Conservation (phyloP, 805 yeast genomes). For the Spathaspora passalidarum region DNA sequence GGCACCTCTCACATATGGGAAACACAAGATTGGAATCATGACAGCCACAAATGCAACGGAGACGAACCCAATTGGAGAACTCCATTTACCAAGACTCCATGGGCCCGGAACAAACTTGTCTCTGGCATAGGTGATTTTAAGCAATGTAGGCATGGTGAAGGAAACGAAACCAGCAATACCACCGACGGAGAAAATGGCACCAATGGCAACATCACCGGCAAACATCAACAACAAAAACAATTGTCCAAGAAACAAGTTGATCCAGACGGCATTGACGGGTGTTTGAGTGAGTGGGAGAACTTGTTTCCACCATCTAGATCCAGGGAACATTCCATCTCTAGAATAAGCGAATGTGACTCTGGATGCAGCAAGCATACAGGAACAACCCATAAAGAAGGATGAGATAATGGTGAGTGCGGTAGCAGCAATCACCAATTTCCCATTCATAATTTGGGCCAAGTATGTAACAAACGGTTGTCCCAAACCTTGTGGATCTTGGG, state of each 20-base stretch:
- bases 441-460: slow-evolving; percentile 46
- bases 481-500: slow-evolving; percentile 44
- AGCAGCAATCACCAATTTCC: slow-evolving; percentile 34
- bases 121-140: slow-evolving; percentile 54
- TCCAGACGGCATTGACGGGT: slow-evolving; percentile 64
- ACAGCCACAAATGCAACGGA: slow-evolving; percentile 48
- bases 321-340: slow-evolving; percentile 66
- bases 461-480: slow-evolving; percentile 62
- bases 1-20: slow-evolving; percentile 43
- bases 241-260: slow-evolving; percentile 54
- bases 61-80: slow-evolving; percentile 47
- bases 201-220: slow-evolving; percentile 64
- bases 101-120: slow-evolving; percentile 60
- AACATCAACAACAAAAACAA: slow-evolving; percentile 54
- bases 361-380: slow-evolving; percentile 61
- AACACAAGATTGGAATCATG: slow-evolving; percentile 60
- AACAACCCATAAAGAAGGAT: slow-evolving; percentile 39
- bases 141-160: slow-evolving; percentile 59
- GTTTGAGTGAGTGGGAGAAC: slow-evolving; percentile 55
- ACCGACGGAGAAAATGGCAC: slow-evolving; percentile 70
- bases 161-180: slow-evolving; percentile 69
- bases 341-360: slow-evolving; percentile 67
- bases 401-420: slow-evolving; percentile 37
- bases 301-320: slow-evolving; percentile 44
- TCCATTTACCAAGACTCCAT: slow-evolving; percentile 57